These are phyloP conservation scores for Pyronema domesticum DNA, from an alignment of 495 filamentous ascomycete genomes.

Conservation along the genomic window DNA sequence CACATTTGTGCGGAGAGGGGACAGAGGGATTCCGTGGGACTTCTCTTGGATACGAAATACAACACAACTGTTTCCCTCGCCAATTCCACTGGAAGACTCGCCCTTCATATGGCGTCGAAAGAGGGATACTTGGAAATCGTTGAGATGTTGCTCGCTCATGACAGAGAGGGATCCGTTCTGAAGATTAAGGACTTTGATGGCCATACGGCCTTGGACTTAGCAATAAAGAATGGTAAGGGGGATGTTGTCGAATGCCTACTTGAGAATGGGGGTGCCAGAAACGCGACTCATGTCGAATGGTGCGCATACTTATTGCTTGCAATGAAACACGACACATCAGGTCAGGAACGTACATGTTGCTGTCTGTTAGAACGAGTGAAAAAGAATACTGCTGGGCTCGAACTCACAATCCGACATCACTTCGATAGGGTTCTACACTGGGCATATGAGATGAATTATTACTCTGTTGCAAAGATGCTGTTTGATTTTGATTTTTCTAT, in stretches of 20 bases:
- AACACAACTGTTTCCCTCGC: background rate
- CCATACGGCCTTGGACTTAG: background rate
- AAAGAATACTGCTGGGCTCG: background rate
- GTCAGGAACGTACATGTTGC: background rate
- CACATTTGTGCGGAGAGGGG: background rate
- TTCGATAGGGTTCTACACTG: background rate
- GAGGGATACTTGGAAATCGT: background rate
- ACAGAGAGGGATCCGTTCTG: background rate
- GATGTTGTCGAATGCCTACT: background rate
- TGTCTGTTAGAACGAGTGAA: background rate
- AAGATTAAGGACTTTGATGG: background rate
- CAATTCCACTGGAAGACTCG: background rate
- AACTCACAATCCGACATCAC: too few species aligned
- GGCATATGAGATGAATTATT: background rate
- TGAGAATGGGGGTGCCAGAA: background rate
- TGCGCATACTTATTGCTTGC: background rate
- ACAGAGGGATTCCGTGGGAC: background rate
- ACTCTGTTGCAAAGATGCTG: background rate
- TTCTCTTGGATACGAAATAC: background rate
- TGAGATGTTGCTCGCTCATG: background rate
- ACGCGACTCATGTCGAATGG: background rate
- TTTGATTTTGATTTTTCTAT: background rate
- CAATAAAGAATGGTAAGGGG: background rate
- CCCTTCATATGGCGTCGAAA: background rate
- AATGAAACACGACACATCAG: background rate